Percentiles rank a stretch among this genome's conserved stretches.
phyloP scores from a whole-genome alignment of 176 grass and related monocot genomes.

The Oryza officinalis region DNA sequence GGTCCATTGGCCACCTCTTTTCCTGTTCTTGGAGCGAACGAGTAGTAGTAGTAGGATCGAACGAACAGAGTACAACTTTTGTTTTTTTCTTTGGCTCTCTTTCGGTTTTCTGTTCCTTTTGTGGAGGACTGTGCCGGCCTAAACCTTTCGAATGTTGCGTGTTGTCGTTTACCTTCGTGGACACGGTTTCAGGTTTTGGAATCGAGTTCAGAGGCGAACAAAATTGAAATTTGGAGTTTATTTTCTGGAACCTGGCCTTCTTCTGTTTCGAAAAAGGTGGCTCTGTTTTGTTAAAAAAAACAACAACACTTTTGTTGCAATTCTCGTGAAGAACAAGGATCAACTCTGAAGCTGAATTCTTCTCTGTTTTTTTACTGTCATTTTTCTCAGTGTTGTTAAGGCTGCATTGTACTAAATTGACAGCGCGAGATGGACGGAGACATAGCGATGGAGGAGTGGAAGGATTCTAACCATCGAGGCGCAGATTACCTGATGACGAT shows the following conservation, averaged over 20 bases:
- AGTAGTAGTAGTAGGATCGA: not conserved
- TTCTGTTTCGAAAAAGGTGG: not conserved
- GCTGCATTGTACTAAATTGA: not conserved
- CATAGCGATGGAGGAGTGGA: conserved; percentile 45
- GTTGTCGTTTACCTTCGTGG: conserved; percentile 35
- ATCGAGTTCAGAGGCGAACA: conserved; percentile 13
- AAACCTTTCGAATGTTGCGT: conserved; percentile 32
- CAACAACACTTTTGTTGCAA: not conserved
- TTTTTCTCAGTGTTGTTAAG: not conserved
- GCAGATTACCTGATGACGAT: conserved; percentile 18
- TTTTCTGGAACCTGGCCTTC: not conserved
- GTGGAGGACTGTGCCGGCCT: conserved; percentile 33
- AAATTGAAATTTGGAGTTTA: not conserved
- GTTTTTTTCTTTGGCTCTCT: conserved; percentile 25
- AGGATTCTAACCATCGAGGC: conserved; percentile 22
- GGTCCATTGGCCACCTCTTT: conserved; percentile 29
- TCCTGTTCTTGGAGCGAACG: conserved; percentile 24
- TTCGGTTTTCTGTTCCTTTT: conserved; percentile 25
- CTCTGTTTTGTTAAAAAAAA: not conserved
- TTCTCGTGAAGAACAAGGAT: not conserved
- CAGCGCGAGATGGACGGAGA: conserved; percentile 48
- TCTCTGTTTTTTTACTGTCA: not conserved
- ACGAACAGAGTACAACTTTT: conserved; percentile 21
- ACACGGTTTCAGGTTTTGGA: conserved; percentile 36
- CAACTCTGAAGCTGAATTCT: not conserved